phyloP scores from a whole-genome alignment of 345 rosid genomes.

The Odontarrhena argentea region DNA sequence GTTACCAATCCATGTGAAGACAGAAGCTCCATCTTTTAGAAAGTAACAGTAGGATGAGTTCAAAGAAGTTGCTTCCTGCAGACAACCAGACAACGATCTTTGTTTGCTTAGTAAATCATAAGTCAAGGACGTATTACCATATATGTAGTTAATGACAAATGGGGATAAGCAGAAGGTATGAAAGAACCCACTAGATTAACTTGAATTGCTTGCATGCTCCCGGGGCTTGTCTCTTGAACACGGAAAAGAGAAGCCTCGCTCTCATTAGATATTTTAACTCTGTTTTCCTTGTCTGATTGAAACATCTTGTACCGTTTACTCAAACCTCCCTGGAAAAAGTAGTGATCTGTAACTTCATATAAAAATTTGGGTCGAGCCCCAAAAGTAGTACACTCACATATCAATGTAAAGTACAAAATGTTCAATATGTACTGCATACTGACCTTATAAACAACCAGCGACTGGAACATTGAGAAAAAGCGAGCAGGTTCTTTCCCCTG shows the following conservation, averaged over 20 bases:
- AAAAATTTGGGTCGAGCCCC: neutral
- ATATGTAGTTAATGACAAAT: neutral
- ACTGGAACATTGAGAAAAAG: slow-evolving; percentile 59
- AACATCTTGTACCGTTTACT: slow-evolving; percentile 55
- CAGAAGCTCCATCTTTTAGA: slow-evolving; percentile 58
- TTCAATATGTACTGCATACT: slow-evolving; percentile 21
- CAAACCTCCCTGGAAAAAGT: slow-evolving; percentile 62
- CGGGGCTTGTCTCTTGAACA: slow-evolving; percentile 65
- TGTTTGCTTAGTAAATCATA: slow-evolving; percentile 18
- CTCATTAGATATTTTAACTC: slow-evolving; percentile 54
- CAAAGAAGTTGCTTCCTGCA: slow-evolving; percentile 69
- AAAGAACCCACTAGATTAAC: slow-evolving; percentile 61
- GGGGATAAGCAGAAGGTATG: neutral
- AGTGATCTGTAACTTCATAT: neutral
- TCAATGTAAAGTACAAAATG: neutral
- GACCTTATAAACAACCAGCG: slow-evolving; percentile 64
- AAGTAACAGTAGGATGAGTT: slow-evolving; percentile 84
- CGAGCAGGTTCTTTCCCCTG: slow-evolving; percentile 72
- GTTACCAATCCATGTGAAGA: slow-evolving; percentile 77
- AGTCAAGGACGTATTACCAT: neutral
- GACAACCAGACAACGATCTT: slow-evolving; percentile 17
- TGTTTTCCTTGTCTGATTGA: slow-evolving; percentile 48
- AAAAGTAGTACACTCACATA: slow-evolving; percentile 1
- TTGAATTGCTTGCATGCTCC: slow-evolving; percentile 84
- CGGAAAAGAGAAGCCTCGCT: slow-evolving; percentile 62